These are phyloP conservation scores for Musa balbisiana DNA, from an alignment of 202 grass and related monocot genomes.

Conservation along the genomic window DNA sequence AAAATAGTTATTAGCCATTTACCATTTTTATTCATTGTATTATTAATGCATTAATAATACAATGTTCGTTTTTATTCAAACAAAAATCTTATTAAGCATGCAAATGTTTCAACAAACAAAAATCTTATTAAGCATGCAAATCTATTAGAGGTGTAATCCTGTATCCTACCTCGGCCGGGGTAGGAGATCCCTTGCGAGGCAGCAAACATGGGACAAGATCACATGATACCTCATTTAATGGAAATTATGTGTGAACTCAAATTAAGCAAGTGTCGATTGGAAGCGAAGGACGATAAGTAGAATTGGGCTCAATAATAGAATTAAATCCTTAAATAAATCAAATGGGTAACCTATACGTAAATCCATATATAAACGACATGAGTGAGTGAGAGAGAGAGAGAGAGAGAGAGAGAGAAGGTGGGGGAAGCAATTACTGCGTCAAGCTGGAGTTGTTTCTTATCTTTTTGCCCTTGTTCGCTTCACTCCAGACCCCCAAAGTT, in stretches of 20 bases:
- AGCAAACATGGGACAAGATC: neutral
- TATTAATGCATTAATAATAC: too few relatives aligned
- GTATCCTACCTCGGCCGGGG: neutral
- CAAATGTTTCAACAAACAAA: too few relatives aligned
- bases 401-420: too few relatives aligned
- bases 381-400: neutral
- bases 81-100: too few relatives aligned
- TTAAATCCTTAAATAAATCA: neutral
- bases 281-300: neutral
- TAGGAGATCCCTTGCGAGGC: neutral
- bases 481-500: constrained; percentile 12
- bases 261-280: too few relatives aligned
- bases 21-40: too few relatives aligned
- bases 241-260: too few relatives aligned
- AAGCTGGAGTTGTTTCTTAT: neutral
- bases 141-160: neutral
- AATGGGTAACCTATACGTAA: neutral
- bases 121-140: too few relatives aligned
- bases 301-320: neutral
- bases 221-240: neutral
- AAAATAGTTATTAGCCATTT: too few relatives aligned
- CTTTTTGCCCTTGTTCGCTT: neutral
- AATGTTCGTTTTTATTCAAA: too few relatives aligned
- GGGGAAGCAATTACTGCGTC: too few relatives aligned
- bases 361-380: neutral